Evolutionary conservation across 495 filamentous ascomycete species (phyloP).

Genomic region (Gamarada debralockiae): DNA sequence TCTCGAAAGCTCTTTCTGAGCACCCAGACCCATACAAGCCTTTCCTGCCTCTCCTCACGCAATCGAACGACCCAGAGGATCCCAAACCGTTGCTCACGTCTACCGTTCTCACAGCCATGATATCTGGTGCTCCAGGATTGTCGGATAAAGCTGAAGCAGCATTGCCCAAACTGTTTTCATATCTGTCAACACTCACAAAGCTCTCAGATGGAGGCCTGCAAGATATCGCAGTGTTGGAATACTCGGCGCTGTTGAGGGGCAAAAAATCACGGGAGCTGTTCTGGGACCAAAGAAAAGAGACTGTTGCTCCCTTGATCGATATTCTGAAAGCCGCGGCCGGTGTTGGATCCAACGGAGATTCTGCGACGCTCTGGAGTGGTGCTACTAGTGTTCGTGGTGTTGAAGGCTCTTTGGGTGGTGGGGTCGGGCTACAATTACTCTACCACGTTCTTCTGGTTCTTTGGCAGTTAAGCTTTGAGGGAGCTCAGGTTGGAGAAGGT

Average conservation of each 20-base stretch:
- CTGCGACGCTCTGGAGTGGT: slow-evolving; percentile 63
- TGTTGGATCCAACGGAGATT: slow-evolving; percentile 57
- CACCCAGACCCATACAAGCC: slow-evolving; percentile 77
- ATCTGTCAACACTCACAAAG: slow-evolving; percentile 77
- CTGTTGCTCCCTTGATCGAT: slow-evolving; percentile 73
- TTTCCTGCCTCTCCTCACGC: slow-evolving; percentile 79
- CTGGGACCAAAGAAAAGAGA: slow-evolving; percentile 83
- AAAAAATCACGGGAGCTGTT: slow-evolving; percentile 74
- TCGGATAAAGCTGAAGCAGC: slow-evolving; percentile 56
- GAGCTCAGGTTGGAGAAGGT: slow-evolving; percentile 74
- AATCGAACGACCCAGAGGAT: slow-evolving; percentile 78
- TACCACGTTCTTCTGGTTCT: slow-evolving; percentile 91
- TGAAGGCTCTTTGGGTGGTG: slow-evolving; percentile 68
- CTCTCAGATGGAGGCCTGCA: slow-evolving; percentile 83
- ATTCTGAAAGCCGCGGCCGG: slow-evolving; percentile 80
- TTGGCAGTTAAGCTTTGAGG: slow-evolving; percentile 97
- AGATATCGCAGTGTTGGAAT: slow-evolving; percentile 91
- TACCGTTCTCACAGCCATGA: slow-evolving; percentile 76
- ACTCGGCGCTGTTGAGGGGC: slow-evolving; percentile 80
- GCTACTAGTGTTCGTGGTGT: slow-evolving; percentile 47
- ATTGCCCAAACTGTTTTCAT: slow-evolving; percentile 79
- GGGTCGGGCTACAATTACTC: slow-evolving; percentile 86
- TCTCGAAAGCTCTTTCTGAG: slow-evolving; percentile 69
- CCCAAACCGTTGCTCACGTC: slow-evolving; percentile 86
- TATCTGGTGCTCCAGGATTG: slow-evolving; percentile 62